Conservation (phyloP, 352 stramenopile species). For the Globisporangium echinulatum region DNA sequence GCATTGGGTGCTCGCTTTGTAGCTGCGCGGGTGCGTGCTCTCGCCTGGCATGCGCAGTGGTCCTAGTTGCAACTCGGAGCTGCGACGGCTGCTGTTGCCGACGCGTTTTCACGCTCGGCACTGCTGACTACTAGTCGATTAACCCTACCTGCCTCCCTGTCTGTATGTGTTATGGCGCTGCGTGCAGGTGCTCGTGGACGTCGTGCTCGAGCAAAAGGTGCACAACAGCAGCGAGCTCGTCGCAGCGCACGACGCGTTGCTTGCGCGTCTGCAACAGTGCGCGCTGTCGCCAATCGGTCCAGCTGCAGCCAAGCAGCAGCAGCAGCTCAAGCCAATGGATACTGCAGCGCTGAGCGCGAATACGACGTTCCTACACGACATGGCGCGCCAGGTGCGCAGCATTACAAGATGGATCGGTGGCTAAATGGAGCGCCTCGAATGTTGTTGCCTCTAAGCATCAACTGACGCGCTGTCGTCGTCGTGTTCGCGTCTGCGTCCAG, state of each 20-base stretch:
- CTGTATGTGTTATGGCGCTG: too few species aligned
- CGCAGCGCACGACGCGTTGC: conserved; percentile 22
- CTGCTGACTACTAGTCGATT: too few species aligned
- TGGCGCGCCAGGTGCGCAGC: conserved; percentile 48
- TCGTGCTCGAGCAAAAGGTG: conserved; percentile 57
- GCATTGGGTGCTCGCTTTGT: conserved; percentile 36
- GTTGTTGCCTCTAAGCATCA: too few species aligned
- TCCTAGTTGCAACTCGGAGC: too few species aligned
- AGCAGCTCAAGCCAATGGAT: not conserved
- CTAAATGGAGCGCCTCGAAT: too few species aligned
- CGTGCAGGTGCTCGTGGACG: conserved; percentile 41
- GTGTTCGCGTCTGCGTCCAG: conserved; percentile 13
- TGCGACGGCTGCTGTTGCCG: too few species aligned
- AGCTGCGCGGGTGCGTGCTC: conserved; percentile 30
- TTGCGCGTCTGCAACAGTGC: conserved; percentile 10
- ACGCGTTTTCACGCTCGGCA: too few species aligned
- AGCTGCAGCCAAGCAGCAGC: not conserved
- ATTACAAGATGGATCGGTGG: too few species aligned
- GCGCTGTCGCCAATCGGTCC: not conserved
- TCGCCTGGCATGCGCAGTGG: too few species aligned
- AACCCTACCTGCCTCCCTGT: too few species aligned
- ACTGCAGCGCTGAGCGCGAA: conserved; percentile 20
- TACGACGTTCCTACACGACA: conserved; percentile 37
- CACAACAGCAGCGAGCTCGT: conserved; percentile 34
- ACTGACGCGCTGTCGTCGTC: not conserved